These are phyloP conservation scores for Neocatenulostroma microsporum DNA, from an alignment of 2,329 filamentous ascomycete genomes.

Conservation along the genomic window DNA sequence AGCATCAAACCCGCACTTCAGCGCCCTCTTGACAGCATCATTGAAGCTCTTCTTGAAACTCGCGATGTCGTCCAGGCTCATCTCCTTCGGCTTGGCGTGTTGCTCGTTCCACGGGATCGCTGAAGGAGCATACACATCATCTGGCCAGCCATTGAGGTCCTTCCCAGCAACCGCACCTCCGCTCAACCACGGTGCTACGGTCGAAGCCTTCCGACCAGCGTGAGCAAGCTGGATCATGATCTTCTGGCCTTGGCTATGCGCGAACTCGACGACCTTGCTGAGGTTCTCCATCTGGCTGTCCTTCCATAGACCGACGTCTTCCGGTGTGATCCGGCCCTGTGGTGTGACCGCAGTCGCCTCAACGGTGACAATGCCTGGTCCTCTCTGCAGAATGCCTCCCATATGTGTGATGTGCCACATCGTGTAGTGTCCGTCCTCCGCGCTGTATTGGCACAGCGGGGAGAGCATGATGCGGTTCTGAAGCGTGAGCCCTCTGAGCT, in stretches of 20 bases:
- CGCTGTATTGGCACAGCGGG: conserved; percentile 60
- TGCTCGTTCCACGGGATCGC: conserved; percentile 55
- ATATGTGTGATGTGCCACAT: conserved; percentile 74
- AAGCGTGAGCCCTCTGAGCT: conserved; percentile 51
- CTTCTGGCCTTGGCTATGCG: conserved; percentile 68
- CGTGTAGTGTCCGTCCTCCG: conserved; percentile 65
- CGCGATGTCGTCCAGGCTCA: conserved; percentile 62
- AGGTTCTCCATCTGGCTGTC: conserved; percentile 72
- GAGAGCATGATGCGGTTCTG: conserved; percentile 60
- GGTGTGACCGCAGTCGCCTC: conserved; percentile 71
- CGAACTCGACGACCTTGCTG: conserved; percentile 64
- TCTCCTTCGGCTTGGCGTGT: conserved; percentile 56
- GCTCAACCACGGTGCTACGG: conserved; percentile 57
- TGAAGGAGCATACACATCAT: conserved; percentile 50
- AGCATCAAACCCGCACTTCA: conserved; percentile 61
- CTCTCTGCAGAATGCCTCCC: conserved; percentile 67
- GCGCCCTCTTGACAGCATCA: conserved; percentile 48
- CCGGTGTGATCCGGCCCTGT: conserved; percentile 74
- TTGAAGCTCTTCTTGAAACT: conserved; percentile 56
- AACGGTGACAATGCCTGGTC: conserved; percentile 64
- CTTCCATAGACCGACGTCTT: conserved; percentile 74
- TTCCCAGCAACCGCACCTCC: conserved; percentile 46
- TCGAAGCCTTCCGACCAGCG: conserved; percentile 59
- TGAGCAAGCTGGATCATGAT: conserved; percentile 76
- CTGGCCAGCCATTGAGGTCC: conserved; percentile 45